phyloP scores from a whole-genome alignment of 2,329 filamentous ascomycete species.

The Calonectria montana region DNA sequence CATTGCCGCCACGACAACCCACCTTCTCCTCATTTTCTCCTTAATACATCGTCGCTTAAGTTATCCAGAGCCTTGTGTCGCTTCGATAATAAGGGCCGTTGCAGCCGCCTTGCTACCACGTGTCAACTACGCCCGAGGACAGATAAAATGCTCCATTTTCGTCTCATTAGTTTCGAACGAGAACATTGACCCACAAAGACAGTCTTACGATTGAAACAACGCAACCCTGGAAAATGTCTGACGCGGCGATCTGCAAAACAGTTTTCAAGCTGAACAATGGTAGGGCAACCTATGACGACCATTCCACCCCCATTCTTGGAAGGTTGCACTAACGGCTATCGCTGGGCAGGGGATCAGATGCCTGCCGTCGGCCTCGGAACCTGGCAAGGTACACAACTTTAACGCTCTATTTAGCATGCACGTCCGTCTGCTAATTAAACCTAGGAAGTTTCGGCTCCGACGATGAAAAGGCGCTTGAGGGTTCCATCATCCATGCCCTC shows the following conservation, averaged over 20 bases:
- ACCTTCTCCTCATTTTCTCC: not conserved
- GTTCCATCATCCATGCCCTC: constrained; percentile 43
- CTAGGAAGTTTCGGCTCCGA: constrained; percentile 11
- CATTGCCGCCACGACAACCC: not conserved
- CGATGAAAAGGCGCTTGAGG: constrained; percentile 4
- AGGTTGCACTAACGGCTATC: not conserved
- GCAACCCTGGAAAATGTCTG: not conserved
- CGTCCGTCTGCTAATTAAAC: not conserved
- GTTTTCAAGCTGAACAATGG: constrained; percentile 15
- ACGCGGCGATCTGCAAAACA: not conserved
- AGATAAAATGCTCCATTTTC: too few species aligned
- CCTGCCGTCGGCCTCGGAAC: constrained; percentile 17
- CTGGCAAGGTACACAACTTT: constrained; percentile 5
- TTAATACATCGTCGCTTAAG: not conserved
- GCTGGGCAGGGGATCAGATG: not conserved
- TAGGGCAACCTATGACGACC: not conserved
- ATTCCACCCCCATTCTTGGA: not conserved
- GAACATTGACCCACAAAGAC: not conserved
- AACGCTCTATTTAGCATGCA: not conserved
- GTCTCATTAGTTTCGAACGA: not conserved
- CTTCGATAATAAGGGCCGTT: not conserved
- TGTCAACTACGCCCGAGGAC: too few species aligned
- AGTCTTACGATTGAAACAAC: not conserved
- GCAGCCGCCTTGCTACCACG: not conserved
- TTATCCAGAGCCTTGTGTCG: not conserved